phyloP scores from a whole-genome alignment of 345 rosid genomes.

The Populus davidiana region DNA sequence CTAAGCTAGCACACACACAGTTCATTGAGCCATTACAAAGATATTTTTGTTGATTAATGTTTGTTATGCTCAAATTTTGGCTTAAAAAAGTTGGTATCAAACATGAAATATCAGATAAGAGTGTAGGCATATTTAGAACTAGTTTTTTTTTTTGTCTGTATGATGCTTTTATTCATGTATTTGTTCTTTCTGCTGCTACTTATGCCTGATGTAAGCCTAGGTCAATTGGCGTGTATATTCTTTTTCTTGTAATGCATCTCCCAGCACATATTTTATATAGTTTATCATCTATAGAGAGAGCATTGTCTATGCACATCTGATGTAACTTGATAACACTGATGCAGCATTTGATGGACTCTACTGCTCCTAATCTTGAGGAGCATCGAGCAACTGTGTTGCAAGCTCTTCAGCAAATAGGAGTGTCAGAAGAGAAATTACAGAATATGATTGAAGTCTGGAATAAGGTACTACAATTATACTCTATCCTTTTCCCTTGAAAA shows the following conservation, averaged over 20 bases:
- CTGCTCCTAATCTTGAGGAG: conserved; percentile 89
- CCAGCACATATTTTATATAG: neutral
- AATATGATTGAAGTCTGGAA: conserved; percentile 96
- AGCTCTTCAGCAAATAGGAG: conserved; percentile 88
- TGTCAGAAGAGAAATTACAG: conserved; percentile 71
- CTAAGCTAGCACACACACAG: no score
- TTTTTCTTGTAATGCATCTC: neutral
- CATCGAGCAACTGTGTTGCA: conserved; percentile 80
- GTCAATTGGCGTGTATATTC: no score
- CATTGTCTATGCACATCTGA: neutral
- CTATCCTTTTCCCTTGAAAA: conserved; percentile 7
- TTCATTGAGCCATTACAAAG: no score
- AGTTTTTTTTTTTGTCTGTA: neutral
- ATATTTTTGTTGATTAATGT: no score
- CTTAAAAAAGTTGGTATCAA: neutral
- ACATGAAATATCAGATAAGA: neutral
- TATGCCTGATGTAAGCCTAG: no score
- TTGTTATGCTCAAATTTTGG: neutral
- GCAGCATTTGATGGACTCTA: conserved; percentile 87
- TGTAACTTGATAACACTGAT: neutral
- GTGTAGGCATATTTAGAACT: neutral
- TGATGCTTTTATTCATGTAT: neutral
- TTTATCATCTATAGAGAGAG: neutral
- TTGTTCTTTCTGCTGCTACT: no score
- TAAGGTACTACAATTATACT: conserved; percentile 43